These are phyloP conservation scores for Dothiorella sarmentorum DNA, from an alignment of 2,329 filamentous ascomycete species.

Conservation along the genomic window DNA sequence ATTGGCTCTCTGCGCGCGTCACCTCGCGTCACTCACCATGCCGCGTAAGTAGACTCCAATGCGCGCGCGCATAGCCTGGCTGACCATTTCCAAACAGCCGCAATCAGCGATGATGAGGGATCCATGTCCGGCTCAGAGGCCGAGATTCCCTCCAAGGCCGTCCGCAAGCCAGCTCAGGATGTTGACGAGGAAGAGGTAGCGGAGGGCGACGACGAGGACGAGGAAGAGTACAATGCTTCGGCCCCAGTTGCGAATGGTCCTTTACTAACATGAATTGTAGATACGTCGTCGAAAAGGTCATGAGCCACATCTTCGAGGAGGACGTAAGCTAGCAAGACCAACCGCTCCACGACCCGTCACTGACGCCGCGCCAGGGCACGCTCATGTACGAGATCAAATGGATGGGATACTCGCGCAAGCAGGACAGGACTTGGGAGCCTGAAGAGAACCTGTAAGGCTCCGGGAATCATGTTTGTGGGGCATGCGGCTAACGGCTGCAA, in stretches of 20 bases:
- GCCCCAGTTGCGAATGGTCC: neutral
- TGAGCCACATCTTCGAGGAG: conserved; percentile 60
- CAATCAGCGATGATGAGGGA: conserved; percentile 38
- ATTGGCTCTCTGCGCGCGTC: neutral
- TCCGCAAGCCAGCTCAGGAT: conserved; percentile 23
- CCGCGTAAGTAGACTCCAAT: conserved; percentile 25
- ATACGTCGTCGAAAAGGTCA: conserved; percentile 72
- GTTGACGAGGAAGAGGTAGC: conserved; percentile 23
- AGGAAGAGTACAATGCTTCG: conserved; percentile 42
- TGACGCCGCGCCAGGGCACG: conserved; percentile 39
- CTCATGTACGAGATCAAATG: conserved; percentile 72
- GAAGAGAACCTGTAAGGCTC: conserved; percentile 63
- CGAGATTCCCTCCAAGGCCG: conserved; percentile 28
- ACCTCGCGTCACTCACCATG: conserved; percentile 20
- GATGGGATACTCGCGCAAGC: conserved; percentile 69
- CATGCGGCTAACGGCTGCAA: conserved; percentile 11
- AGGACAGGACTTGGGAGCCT: conserved; percentile 75
- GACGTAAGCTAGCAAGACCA: conserved; percentile 15
- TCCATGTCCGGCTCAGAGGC: conserved; percentile 30
- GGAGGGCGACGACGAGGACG: conserved; percentile 31
- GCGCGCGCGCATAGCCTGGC: neutral
- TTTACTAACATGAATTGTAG: conserved; percentile 42
- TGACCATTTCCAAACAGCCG: conserved; percentile 28
- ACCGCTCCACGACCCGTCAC: conserved; percentile 15
- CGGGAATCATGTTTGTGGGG: neutral